Percentiles rank a stretch among this genome's conserved stretches.
Conservation (phyloP, 2,329 filamentous ascomycete species). For the Byssochlamys sp. region DNA sequence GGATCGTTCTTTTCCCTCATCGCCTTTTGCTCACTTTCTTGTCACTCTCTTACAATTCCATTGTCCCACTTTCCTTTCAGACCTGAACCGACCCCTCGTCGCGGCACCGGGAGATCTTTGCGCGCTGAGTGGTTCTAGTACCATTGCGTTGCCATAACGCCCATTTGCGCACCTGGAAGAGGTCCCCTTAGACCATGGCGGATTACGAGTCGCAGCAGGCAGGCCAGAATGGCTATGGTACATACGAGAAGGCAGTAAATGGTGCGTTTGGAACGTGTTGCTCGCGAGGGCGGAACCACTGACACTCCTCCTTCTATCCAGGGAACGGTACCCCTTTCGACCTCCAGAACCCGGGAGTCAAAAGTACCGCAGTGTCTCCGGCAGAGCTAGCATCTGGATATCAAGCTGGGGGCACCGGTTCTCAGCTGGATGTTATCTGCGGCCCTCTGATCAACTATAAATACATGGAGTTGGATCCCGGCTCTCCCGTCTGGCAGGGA, state of each 20-base stretch:
- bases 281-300: neutral
- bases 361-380: neutral
- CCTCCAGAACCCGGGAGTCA: neutral
- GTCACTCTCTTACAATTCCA: neutral
- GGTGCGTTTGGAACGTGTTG: neutral
- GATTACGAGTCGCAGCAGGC: neutral
- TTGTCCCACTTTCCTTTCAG: neutral
- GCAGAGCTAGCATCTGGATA: neutral
- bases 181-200: slow-evolving; percentile 1
- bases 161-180: neutral
- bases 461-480: slow-evolving; percentile 31
- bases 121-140: neutral
- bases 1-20: neutral
- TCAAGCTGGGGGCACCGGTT: slow-evolving; percentile 7
- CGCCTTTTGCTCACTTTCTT: neutral
- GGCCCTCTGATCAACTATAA: slow-evolving; percentile 42
- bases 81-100: neutral
- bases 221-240: neutral
- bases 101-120: neutral
- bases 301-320: neutral
- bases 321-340: neutral
- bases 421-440: slow-evolving; percentile 34
- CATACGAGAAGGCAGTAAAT: neutral
- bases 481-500: slow-evolving; percentile 57
- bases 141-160: neutral